A percentile compares a stretch with the other conserved stretches of the same genome.
Evolutionary conservation across 1,284 basidiomycete species (phyloP).

Genomic region (Ganoderma boninense): DNA sequence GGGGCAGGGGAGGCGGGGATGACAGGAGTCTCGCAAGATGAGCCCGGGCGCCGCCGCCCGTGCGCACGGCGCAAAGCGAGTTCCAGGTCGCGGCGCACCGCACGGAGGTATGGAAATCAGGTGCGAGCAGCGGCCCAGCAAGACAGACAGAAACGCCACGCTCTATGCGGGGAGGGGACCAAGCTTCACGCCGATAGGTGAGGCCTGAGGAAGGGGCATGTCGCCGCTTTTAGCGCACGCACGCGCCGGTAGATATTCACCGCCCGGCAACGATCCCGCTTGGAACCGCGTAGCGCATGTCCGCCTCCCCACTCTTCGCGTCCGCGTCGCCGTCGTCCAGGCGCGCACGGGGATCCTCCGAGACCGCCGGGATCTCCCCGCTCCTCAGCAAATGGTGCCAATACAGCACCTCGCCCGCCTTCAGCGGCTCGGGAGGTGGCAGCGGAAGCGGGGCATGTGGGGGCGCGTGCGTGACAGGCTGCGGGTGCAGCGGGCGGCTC

Average conservation of each 20-base stretch:
- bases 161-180: too few species aligned
- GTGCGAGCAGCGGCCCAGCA: neutral
- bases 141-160: neutral
- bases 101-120: neutral
- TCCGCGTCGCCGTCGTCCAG: neutral
- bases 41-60: neutral
- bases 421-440: slow-evolving; percentile 48
- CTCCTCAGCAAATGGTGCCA: slow-evolving; percentile 81
- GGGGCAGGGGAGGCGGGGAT: neutral
- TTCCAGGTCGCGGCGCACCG: neutral
- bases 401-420: slow-evolving; percentile 73
- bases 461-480: slow-evolving; percentile 18
- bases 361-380: slow-evolving; percentile 77
- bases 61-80: neutral
- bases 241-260: neutral
- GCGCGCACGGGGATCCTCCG: slow-evolving; percentile 57
- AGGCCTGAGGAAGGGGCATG: too few species aligned
- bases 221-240: too few species aligned
- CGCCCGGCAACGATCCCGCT: slow-evolving; percentile 26
- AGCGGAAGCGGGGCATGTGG: slow-evolving; percentile 16
- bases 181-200: too few species aligned
- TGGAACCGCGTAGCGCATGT: slow-evolving; percentile 12
- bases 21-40: neutral
- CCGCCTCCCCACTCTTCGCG: slow-evolving; percentile 1
- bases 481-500: slow-evolving; percentile 15